phyloP scores from a whole-genome alignment of 2,329 filamentous ascomycete genomes.

The Pestalotiopsis fici region DNA sequence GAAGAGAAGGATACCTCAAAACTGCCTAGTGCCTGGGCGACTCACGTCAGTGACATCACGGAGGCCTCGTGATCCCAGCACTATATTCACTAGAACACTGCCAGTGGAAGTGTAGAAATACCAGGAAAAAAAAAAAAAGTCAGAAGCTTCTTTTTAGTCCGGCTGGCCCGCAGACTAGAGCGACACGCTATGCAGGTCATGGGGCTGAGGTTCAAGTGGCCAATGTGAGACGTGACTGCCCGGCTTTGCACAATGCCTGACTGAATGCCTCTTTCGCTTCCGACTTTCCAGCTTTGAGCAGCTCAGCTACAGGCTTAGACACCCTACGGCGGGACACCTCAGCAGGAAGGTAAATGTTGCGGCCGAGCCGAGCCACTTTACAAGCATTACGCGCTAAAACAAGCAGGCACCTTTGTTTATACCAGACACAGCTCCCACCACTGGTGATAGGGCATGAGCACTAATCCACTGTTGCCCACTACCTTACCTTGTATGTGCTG shows the following conservation, averaged over 20 bases:
- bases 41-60: not conserved
- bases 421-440: not conserved
- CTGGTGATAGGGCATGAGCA: not conserved
- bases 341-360: not conserved
- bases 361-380: not conserved
- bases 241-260: not conserved
- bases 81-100: not conserved
- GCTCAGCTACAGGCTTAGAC: not conserved
- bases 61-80: not conserved
- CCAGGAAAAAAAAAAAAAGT: not conserved
- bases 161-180: not conserved
- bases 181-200: not conserved
- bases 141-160: not conserved
- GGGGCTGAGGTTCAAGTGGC: not conserved
- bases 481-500: too few relatives aligned
- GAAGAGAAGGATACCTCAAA: not conserved
- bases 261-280: not conserved
- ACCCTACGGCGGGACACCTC: not conserved
- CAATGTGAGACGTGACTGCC: not conserved
- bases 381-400: slow-evolving; percentile 6
- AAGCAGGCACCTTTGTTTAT: not conserved
- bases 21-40: not conserved
- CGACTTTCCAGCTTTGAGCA: not conserved
- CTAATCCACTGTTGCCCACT: not conserved
- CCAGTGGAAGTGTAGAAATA: too few relatives aligned